Evolutionary conservation across 371 early-diverging fungal species (phyloP), one percentile per base, ranked within the genome.

Genomic region (Mortierella sp.): DNA sequence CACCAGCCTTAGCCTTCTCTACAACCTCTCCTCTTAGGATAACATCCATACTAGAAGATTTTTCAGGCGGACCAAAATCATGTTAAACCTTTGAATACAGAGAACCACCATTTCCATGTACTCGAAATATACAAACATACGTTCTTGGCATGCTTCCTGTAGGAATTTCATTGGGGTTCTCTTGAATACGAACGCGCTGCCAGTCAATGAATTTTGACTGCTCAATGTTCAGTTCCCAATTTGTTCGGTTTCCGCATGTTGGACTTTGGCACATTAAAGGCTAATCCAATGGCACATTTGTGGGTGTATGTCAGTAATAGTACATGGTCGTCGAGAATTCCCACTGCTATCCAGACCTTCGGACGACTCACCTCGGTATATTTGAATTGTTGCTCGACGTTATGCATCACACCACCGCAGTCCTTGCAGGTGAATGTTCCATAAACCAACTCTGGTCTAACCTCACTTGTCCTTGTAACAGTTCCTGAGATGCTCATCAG

Each of bases 181-280:
- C 99, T 86, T 99, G 99, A 58, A 99, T 91, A 38, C 99, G 90
- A 33, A 99, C 92, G 75, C 96, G 93, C 88, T 99, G 99, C 99
- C 99, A 99, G 86, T 99, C 99, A 43, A 92, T 91, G 85, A 99
- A 99, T 71, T 91, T 91, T 79, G 94, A 95, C 81, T 95, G 92
- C 72, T 95, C 96, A 33, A 96, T 89, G 60, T 92, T 84, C 43
- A 99, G 84, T 50, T 91, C 90, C 94, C 98, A 99, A 63, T 90
- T 84, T 22, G 84, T 86, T 52, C 96, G 88, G 86, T 99, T 99
- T 13, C 77, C 73, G 86, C 99, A 99, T 22, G 92, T 88, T 9
- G 91, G 87, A 76, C 95, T 96, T 64, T 92, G 91, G 86, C 99
- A 99, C 80, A 95, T 92, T 22, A 91, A 87, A n/a, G 99, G 99